Percentiles rank a stretch among this genome's conserved stretches.
Conservation (phyloP, 1,139 yeast species). For the Geotrichum klebahnii region DNA sequence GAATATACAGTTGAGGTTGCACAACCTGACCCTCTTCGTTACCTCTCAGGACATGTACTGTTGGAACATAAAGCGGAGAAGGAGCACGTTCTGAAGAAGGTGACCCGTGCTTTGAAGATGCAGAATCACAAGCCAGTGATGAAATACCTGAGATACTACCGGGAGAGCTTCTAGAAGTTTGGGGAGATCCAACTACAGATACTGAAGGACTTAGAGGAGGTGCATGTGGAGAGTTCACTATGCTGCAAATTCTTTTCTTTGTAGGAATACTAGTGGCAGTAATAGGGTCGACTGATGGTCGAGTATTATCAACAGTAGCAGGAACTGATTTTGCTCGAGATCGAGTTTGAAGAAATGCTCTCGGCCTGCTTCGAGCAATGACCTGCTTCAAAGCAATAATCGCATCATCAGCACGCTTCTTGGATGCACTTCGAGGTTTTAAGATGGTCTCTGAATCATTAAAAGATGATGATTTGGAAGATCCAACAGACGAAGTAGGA, state of each 20-base stretch:
- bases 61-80: constrained; percentile 1
- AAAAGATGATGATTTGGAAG: too few relatives aligned
- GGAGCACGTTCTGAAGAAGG: constrained; percentile 1
- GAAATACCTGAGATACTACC: neutral
- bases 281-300: neutral
- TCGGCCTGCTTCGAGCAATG: constrained; percentile 12
- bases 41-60: neutral
- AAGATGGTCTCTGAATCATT: neutral
- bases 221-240: constrained; percentile 4
- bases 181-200: constrained; percentile 5
- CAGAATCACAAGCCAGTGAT: neutral
- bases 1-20: too few relatives aligned
- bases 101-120: constrained; percentile 1
- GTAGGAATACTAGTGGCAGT: neutral
- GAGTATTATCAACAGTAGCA: neutral
- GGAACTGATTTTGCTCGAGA: constrained; percentile 15
- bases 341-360: constrained; percentile 1
- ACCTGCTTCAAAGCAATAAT: constrained; percentile 18
- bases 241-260: constrained; percentile 10
- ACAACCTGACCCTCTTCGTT: too few relatives aligned
- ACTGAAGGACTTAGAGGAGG: constrained; percentile 14
- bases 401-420: constrained; percentile 15
- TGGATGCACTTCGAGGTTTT: neutral
- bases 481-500: too few relatives aligned
- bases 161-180: constrained; percentile 5